Percentiles rank a stretch among this genome's conserved stretches.
Conservation (phyloP, 192 early-diverging fungal genomes). For the Coemansia biformis region DNA sequence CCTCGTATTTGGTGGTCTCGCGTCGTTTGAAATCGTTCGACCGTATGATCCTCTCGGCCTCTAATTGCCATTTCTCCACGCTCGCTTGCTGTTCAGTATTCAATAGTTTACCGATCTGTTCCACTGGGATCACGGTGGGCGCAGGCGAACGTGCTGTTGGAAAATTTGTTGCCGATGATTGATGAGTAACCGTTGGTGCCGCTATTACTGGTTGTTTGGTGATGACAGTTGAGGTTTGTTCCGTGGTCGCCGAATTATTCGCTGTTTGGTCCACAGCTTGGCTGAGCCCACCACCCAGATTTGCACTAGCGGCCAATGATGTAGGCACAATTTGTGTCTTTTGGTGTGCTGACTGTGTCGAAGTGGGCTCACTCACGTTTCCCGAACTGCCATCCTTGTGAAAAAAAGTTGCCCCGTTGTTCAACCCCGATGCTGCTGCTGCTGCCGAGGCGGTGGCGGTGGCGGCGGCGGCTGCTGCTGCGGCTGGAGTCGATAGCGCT, state of each 20-base stretch:
- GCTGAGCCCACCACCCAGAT: conserved; percentile 25
- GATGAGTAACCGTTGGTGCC: not conserved
- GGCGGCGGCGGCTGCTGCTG: not conserved
- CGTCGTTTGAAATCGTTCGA: conserved; percentile 25
- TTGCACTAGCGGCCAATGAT: conserved; percentile 19
- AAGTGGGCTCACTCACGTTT: conserved; percentile 39
- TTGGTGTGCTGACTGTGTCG: conserved; percentile 16
- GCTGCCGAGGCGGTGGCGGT: not conserved
- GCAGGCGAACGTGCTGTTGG: conserved; percentile 30
- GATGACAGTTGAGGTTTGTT: conserved; percentile 4
- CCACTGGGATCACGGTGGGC: conserved; percentile 38
- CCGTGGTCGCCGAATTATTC: too few relatives aligned
- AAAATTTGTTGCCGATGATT: conserved; percentile 38
- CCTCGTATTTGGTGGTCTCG: conserved; percentile 36
- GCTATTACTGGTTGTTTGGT: conserved; percentile 8
- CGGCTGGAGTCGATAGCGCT: not conserved
- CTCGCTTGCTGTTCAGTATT: conserved; percentile 29
- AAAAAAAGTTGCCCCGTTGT: conserved; percentile 12
- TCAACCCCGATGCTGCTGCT: not conserved
- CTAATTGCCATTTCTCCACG: conserved; percentile 26
- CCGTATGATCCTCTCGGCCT: conserved; percentile 17
- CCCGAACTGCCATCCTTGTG: conserved; percentile 28
- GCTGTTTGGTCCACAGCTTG: too few relatives aligned
- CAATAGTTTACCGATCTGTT: conserved; percentile 24
- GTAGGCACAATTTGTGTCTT: conserved; percentile 8